Base-by-base conservation (phyloP, 305 asterid species). In the Lippia alba region DNA sequence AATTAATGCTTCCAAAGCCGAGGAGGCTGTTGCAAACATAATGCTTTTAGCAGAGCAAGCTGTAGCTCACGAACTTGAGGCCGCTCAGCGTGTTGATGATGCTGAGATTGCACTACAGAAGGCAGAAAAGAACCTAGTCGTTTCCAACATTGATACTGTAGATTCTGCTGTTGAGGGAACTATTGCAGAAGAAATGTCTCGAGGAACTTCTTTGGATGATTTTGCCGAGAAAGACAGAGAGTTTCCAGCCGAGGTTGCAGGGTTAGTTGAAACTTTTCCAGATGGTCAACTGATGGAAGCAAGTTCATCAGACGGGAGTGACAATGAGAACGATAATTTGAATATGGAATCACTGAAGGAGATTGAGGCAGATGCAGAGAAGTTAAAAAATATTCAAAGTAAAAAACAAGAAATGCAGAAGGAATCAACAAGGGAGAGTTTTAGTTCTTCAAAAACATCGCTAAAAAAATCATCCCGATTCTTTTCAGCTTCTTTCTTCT, bases 21-120 rank as follows among this genome's bases (percentile, higher is more conserved):
- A 95, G 79, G 99, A 95, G 79, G 98, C 89, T 70, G 99, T 95
- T 70, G 88, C 96, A 56, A 87, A 81, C 79, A 92, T 95, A 70
- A 95, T 95, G 99, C 84, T 89, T 85, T 86, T 92, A 83, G 99
- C 99, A 34, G 98, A 95, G 84, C 87, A 90, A 85, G 96, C 99
- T 69, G 99, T 95, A 74, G 98, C 99, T 53, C 77, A 80, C 54
- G 99, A 95, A 78, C 97, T 95, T 51, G 96, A 89, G 85, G 98
- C 95, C 61, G 86, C 96, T 18, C 96, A 95, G 66, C 79, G 81
- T 68, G 98, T 87, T 60, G 85, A 86, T 82, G 98, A 90, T 80
- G 91, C 96, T 24, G 91, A 89, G 82, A 83, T 90, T 69, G 90
- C 93, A 72, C 80, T 95, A 66, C 94, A 86, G 81, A 87, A 81